A percentile compares a stretch with the other conserved stretches of the same genome.
Evolutionary conservation across 805 yeast genomes (phyloP).

Genomic region (Saccharomycopsis synnaedendra): DNA sequence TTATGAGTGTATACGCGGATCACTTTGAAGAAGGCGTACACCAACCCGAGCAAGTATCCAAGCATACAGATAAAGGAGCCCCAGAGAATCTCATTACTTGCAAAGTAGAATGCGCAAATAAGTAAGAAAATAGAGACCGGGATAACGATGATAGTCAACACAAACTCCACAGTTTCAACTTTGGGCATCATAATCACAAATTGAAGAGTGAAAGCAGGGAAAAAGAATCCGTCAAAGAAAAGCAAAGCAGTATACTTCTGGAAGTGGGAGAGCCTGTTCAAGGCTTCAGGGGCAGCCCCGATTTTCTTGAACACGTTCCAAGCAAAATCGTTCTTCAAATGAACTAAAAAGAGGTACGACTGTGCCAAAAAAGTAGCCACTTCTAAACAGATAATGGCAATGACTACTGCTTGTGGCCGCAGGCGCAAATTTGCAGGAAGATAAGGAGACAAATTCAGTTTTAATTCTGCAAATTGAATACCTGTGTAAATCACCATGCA

Average conservation of each 20-base stretch:
- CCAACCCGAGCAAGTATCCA: conserved; percentile 24
- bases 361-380: conserved; percentile 25
- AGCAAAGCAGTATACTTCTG: conserved; percentile 26
- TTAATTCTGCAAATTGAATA: conserved; percentile 27
- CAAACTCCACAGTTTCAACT: conserved; percentile 26
- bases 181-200: conserved; percentile 29
- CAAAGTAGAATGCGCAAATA: conserved; percentile 25
- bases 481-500: conserved; percentile 32
- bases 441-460: conserved; percentile 17
- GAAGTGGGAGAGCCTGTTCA: conserved; percentile 23
- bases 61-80: conserved; percentile 20
- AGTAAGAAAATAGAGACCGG: conserved; percentile 24
- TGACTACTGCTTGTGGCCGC: conserved; percentile 26
- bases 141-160: conserved; percentile 27
- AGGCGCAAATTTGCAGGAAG: conserved; percentile 20
- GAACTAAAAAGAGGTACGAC: conserved; percentile 20
- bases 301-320: conserved; percentile 30
- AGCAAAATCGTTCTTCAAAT: conserved; percentile 24
- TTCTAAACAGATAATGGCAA: conserved; percentile 26
- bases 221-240: conserved; percentile 26
- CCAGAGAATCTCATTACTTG: conserved; percentile 22
- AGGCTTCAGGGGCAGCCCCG: conserved; percentile 27
- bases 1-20: conserved; percentile 29
- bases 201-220: conserved; percentile 31
- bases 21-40: conserved; percentile 29